Evolutionary conservation across 2,329 filamentous ascomycete genomes (phyloP).

Genomic region (Tolypocladium tropicale): DNA sequence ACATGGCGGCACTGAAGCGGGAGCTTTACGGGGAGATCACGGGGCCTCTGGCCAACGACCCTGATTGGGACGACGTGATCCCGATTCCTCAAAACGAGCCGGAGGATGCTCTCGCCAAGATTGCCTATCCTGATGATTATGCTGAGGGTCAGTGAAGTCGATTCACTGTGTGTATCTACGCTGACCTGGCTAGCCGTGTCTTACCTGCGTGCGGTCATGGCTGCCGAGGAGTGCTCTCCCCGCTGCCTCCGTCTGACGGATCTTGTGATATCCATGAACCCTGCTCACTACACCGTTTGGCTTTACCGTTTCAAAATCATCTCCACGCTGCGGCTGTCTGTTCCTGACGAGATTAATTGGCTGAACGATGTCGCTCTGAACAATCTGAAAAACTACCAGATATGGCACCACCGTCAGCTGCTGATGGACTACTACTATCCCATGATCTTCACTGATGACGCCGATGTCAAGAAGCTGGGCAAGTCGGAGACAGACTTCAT

Average conservation of each 20-base stretch:
- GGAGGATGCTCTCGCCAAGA: conserved; percentile 75
- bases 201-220: conserved; percentile 92
- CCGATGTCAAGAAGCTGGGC: conserved; percentile 47
- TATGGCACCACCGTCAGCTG: conserved; percentile 73
- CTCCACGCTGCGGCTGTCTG: conserved; percentile 51
- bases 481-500: conserved; percentile 67
- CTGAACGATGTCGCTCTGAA: conserved; percentile 72
- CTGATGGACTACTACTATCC: conserved; percentile 48
- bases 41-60: conserved; percentile 45
- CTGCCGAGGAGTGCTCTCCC: conserved; percentile 69
- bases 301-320: conserved; percentile 81
- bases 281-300: conserved; percentile 98
- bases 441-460: conserved; percentile 48
- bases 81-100: conserved; percentile 81
- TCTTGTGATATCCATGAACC: conserved; percentile 85
- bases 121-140: conserved; percentile 85
- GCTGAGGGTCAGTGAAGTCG: conserved; percentile 50
- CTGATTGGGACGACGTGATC: conserved; percentile 73
- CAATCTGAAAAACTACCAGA: conserved; percentile 97
- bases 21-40: conserved; percentile 43
- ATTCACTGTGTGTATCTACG: background rate
- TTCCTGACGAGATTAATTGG: conserved; percentile 71
- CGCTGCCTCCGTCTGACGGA: conserved; percentile 74
- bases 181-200: conserved; percentile 55
- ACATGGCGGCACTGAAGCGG: conserved; percentile 39